These are phyloP conservation scores for Medicago ruthenica DNA, from an alignment of 306 rosid genomes.

Conservation along the genomic window DNA sequence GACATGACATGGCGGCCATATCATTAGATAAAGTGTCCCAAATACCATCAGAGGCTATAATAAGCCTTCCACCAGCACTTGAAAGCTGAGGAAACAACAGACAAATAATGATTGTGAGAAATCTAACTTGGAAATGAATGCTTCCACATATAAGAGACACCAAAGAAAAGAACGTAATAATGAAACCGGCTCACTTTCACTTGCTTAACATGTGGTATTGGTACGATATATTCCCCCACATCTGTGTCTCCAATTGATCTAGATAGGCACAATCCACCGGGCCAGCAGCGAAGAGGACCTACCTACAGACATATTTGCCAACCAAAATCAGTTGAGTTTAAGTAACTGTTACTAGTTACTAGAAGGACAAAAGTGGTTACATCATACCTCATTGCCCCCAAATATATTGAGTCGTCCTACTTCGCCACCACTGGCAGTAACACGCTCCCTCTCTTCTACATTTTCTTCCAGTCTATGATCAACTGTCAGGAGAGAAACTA, in stretches of 20 bases:
- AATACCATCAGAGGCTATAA: slow-evolving; percentile 98
- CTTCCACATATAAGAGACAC: slow-evolving; percentile 17
- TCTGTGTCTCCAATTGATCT: slow-evolving; percentile 98
- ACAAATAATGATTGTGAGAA: slow-evolving; percentile 36
- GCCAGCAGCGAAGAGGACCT: slow-evolving; percentile 99
- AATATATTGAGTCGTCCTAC: slow-evolving; percentile 96
- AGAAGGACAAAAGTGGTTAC: slow-evolving; percentile 39
- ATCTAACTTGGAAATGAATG: slow-evolving; percentile 19
- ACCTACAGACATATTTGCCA: slow-evolving; percentile 57
- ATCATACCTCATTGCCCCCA: slow-evolving; percentile 86
- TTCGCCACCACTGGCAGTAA: slow-evolving; percentile 99
- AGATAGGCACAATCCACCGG: slow-evolving; percentile 99
- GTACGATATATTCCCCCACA: slow-evolving; percentile 97
- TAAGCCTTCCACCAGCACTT: slow-evolving; percentile 90
- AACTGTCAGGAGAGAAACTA: slow-evolving; percentile 92
- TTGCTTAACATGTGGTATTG: slow-evolving; percentile 98
- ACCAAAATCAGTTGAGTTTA: slow-evolving; percentile 28
- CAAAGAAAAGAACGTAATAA: slow-evolving; percentile 22
- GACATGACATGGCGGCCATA: slow-evolving; percentile 84
- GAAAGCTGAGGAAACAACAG: slow-evolving; percentile 70
- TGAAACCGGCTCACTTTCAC: slow-evolving; percentile 71
- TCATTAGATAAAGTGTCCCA: slow-evolving; percentile 97
- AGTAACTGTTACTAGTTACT: slow-evolving; percentile 15
- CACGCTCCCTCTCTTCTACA: slow-evolving; percentile 94
- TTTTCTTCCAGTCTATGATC: slow-evolving; percentile 98